Percentiles rank a stretch among this genome's conserved stretches.
Conservation (phyloP, 495 filamentous ascomycete genomes). For the Monascus purpureus region DNA sequence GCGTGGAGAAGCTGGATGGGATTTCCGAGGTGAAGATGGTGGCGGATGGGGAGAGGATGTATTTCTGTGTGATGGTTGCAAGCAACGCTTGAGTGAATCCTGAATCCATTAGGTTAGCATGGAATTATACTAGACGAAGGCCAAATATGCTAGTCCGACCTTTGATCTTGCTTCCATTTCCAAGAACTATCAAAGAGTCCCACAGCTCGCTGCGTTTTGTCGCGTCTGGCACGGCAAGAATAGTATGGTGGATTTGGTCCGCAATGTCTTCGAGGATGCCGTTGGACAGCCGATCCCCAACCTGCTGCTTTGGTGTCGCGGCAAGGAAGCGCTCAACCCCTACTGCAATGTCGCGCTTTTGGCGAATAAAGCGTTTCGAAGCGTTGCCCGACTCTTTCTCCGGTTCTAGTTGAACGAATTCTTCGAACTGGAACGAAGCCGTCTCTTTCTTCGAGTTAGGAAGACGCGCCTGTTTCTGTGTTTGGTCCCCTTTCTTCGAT, state of each 20-base stretch:
- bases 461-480: slow-evolving; percentile 42
- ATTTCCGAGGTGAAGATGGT: slow-evolving; percentile 97
- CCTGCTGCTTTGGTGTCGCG: slow-evolving; percentile 30
- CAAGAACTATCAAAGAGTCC: slow-evolving; percentile 79
- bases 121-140: slow-evolving; percentile 3
- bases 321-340: slow-evolving; percentile 80
- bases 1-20: slow-evolving; percentile 79
- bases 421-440: slow-evolving; percentile 72
- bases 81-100: slow-evolving; percentile 79
- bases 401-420: slow-evolving; percentile 46
- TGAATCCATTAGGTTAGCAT: slow-evolving; percentile 8
- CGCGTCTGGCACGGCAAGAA: slow-evolving; percentile 64
- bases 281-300: slow-evolving; percentile 30
- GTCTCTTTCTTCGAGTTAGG: slow-evolving; percentile 71
- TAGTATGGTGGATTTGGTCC: slow-evolving; percentile 64
- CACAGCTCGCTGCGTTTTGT: slow-evolving; percentile 72
- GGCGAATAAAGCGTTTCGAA: slow-evolving; percentile 24
- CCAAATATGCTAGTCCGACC: slow-evolving; percentile 26
- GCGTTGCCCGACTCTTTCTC: slow-evolving; percentile 13
- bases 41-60: slow-evolving; percentile 78
- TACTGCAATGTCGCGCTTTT: slow-evolving; percentile 61
- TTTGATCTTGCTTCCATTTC: slow-evolving; percentile 72
- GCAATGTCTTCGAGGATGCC: slow-evolving; percentile 67
- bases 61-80: slow-evolving; percentile 61
- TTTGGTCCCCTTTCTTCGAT: slow-evolving; percentile 42